Evolutionary conservation across 2,329 filamentous ascomycete species (phyloP), one percentile per base, ranked within the genome.

Genomic region (Coleophoma crateriformis): DNA sequence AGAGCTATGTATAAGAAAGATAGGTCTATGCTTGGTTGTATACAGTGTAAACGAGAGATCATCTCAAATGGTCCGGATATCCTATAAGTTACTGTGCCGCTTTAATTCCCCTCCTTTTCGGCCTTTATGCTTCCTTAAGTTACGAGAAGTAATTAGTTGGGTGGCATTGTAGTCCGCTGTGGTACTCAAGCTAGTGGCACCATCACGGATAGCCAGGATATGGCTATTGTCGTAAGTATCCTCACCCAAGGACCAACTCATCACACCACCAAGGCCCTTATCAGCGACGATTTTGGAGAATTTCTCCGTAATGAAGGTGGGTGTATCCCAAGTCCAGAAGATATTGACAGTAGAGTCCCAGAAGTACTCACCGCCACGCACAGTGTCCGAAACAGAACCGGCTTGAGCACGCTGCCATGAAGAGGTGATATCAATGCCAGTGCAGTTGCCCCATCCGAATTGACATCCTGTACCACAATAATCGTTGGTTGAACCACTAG

Each of bases 271-370:
- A 0, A 89, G 65, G 1, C 70, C 66, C 60, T 76, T 73, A 19
- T 70, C 70, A 22, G 71, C 67, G 1, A 87, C 73, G 22, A 89
- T 74, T 6, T 76, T 64, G 4, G 72, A 65, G 52, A 88, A 79
- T 68, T 89, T 90, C 49, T 71, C 67, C 6, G 64, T 59, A 46
- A 89, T 81, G 14, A 82, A 71, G 5, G 72, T 71, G 0, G 76
- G 71, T 0, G 82, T 86, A 49, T 90, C 86, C 71, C 82, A 89
- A 0, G 84, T 83, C 86, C 86, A 90, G 76, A 86, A 89, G 22
- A 83, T 61, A 46, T 75, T 67, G 54, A 78, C 70, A 3, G 67
- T 52, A 0, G 62, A 50, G 59, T 90, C 86, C 71, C 78, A 85
- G 66, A 80, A 88, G 62, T 84, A 88, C 61, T 82, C 77, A 0